Conservation (phyloP, 2,329 filamentous ascomycete genomes). For the Amylocarpus encephaloides region DNA sequence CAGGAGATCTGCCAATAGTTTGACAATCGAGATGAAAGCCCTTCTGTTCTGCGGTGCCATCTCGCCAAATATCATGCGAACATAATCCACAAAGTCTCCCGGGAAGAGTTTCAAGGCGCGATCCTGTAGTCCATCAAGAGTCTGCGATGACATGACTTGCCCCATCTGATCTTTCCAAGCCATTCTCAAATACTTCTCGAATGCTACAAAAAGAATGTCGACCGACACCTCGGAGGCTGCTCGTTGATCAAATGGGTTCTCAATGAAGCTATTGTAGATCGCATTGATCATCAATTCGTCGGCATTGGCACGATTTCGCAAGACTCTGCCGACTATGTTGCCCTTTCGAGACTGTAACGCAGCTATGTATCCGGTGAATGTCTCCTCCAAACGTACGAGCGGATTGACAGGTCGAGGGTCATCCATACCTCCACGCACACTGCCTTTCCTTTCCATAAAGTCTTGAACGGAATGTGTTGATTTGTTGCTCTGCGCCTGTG, state of each 20-base stretch:
- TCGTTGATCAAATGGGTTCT: conserved; percentile 74
- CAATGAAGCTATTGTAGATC: conserved; percentile 80
- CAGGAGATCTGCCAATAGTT: conserved; percentile 77
- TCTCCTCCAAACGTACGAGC: conserved; percentile 71
- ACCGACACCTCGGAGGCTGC: conserved; percentile 67
- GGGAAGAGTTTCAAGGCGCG: conserved; percentile 59
- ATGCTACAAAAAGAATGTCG: conserved; percentile 83
- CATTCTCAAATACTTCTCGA: conserved; percentile 85
- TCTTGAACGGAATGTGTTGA: conserved; percentile 26
- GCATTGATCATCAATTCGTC: conserved; percentile 82
- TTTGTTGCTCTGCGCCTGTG: conserved; percentile 27
- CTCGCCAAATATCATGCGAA: conserved; percentile 56
- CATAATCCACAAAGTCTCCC: conserved; percentile 66
- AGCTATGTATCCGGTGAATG: conserved; percentile 75
- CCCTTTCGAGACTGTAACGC: conserved; percentile 80
- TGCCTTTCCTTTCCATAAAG: conserved; percentile 24
- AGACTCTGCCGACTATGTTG: conserved; percentile 71
- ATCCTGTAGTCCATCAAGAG: conserved; percentile 68
- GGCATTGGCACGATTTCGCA: conserved; percentile 62
- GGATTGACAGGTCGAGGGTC: conserved; percentile 56
- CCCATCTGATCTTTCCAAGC: conserved; percentile 89
- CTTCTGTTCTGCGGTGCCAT: conserved; percentile 66
- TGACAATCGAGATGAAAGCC: conserved; percentile 77
- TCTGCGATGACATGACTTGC: conserved; percentile 66
- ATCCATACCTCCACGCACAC: conserved; percentile 38